Evolutionary conservation across 441 rosid genomes (phyloP).

Genomic region (Macaranga tanarius): DNA sequence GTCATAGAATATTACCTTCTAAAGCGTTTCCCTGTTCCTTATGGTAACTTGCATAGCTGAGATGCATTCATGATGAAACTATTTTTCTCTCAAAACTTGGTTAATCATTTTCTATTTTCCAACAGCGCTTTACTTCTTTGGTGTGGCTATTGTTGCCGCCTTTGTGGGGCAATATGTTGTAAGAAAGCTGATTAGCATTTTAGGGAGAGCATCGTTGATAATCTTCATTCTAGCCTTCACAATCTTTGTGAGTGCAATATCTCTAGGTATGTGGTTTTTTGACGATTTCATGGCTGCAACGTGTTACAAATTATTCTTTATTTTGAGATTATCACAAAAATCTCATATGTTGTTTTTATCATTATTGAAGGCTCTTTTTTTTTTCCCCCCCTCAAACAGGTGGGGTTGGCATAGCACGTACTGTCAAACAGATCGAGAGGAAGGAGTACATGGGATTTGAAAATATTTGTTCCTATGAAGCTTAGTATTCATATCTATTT

Average conservation of each 20-base stretch:
- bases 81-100: not conserved
- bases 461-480: slow-evolving; percentile 33
- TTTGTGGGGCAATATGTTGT: slow-evolving; percentile 53
- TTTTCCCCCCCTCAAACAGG: slow-evolving; percentile 37
- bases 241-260: slow-evolving; percentile 52
- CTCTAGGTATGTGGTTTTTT: slow-evolving; percentile 36
- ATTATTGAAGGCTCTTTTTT: not conserved
- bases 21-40: slow-evolving; percentile 57
- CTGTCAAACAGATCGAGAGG: slow-evolving; percentile 39
- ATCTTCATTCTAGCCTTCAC: slow-evolving; percentile 59
- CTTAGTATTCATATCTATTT: not conserved
- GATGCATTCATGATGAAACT: not conserved
- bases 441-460: slow-evolving; percentile 59
- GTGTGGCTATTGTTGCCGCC: slow-evolving; percentile 50
- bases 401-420: slow-evolving; percentile 44
- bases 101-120: not conserved
- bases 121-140: slow-evolving; percentile 50
- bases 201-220: slow-evolving; percentile 64
- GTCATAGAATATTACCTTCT: slow-evolving; percentile 57
- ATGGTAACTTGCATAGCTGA: slow-evolving; percentile 27
- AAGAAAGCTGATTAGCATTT: slow-evolving; percentile 39
- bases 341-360: not conserved
- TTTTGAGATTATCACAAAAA: not conserved
- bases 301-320: not conserved
- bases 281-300: not conserved